Evolutionary conservation across 257 asterid species (phyloP), one percentile per base, ranked within the genome.

Genomic region (Jaltomata sinuosa): DNA sequence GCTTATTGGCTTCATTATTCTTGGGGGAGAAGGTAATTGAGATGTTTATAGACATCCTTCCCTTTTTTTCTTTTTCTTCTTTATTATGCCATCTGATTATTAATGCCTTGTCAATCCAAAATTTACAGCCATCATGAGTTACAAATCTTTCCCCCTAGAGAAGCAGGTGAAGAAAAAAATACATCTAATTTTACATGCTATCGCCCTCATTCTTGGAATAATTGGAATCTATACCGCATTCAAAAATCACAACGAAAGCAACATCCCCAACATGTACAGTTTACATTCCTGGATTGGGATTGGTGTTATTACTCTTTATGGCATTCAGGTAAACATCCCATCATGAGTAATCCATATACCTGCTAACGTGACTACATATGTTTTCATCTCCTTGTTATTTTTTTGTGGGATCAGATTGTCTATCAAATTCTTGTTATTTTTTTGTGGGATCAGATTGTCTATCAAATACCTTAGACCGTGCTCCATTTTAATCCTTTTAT

Each of bases 251-350:
- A 95, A 95, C 4, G 98, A 97, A 52, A 93, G 95, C 92, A 90
- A 91, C 80, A 89, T 97, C 79, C 93, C 97, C 89, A 97, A 97
- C 90, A 84, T 97, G 83, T 97, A 97, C 90, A 97, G 99, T 87
- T 79, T 97, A 32, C 99, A 97, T 92, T 97, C 99, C 72, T 97
- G 99, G 99, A 85, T 95, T 27, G 99, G 99, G 29, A 93, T 94
- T 34, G 93, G 97, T 40, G 94, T 92, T 14, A 91, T 93, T 52
- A 64, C 69, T 81, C 98, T 97, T 86, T 97, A 94, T 81, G 99
- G 97, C 54, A 88, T 97, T 89, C 99, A 97, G 98, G 99, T 95
- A 86, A 84, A 1, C 10, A 77, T 2, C 29, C 81, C 82, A 9
- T 49, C 9, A 15, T 76, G 81, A 18, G 53, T 47, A 31, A 29